A percentile compares a stretch with the other conserved stretches of the same genome.
Evolutionary conservation across 129 eudicot species (phyloP).

Genomic region (Daucus carota): DNA sequence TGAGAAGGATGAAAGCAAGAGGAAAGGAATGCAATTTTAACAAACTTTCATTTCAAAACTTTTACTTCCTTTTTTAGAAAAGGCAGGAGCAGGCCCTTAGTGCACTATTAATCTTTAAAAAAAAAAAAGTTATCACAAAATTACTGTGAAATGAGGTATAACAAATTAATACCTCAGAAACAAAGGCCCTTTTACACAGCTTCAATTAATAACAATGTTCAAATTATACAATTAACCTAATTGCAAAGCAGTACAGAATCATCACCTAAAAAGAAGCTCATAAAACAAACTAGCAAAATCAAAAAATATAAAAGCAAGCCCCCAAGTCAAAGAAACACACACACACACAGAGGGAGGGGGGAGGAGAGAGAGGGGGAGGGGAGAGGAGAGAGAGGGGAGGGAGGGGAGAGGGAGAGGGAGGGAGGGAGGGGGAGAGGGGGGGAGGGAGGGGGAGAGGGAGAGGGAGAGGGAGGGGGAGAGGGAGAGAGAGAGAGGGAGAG

Average conservation of each 20-base stretch:
- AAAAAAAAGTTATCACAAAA: not conserved
- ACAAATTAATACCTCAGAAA: not conserved
- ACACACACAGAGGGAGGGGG: not conserved
- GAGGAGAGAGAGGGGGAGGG: not conserved
- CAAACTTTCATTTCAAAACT: no score
- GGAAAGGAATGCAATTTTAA: no score
- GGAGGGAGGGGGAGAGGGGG: not conserved
- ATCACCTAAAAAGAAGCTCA: constrained; percentile 10
- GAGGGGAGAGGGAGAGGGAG: not conserved
- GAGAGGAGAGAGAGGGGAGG: not conserved
- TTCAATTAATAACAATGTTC: not conserved
- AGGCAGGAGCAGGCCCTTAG: no score
- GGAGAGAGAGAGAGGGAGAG: not conserved
- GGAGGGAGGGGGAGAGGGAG: no score
- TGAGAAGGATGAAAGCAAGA: no score
- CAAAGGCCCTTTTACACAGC: not conserved
- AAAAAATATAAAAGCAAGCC: not conserved
- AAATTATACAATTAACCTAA: not conserved
- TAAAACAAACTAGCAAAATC: constrained; percentile 5
- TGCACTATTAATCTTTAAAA: not conserved
- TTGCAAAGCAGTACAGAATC: not conserved
- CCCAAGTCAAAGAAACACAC: not conserved
- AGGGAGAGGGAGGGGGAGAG: not conserved
- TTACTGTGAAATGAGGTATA: not conserved
- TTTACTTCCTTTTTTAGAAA: no score